A percentile compares a stretch with the other conserved stretches of the same genome.
Evolutionary conservation across 148 eudicot genomes (phyloP).

Genomic region (Spergularia bocconei): DNA sequence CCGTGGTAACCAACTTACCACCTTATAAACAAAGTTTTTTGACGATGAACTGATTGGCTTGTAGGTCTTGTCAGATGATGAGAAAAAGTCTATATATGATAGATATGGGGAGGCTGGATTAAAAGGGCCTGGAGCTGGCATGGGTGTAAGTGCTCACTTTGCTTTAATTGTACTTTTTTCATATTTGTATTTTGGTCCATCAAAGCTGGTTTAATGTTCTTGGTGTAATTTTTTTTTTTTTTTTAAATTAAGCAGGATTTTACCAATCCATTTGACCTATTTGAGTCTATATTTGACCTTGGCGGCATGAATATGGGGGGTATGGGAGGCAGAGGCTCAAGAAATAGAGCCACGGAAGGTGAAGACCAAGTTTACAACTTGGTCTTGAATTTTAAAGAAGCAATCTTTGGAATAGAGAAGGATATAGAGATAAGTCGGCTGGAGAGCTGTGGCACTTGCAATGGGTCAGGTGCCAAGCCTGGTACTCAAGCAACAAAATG

Average conservation of each 20-base stretch:
- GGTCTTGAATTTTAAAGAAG: conserved; percentile 83
- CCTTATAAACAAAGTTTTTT: neutral
- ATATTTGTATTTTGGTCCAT: neutral
- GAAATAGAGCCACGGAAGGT: conserved; percentile 72
- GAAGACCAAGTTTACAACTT: conserved; percentile 84
- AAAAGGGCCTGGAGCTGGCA: conserved; percentile 85
- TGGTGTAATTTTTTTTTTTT: neutral
- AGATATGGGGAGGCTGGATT: conserved; percentile 96
- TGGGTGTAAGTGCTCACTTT: conserved; percentile 62
- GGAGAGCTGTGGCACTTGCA: conserved; percentile 75
- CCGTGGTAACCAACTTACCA: neutral
- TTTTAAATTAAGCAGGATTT: conserved; percentile 82
- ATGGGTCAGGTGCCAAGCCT: conserved; percentile 92
- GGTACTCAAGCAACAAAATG: conserved; percentile 74
- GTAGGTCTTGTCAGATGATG: conserved; percentile 98
- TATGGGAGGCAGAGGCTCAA: conserved; percentile 82
- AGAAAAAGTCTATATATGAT: conserved; percentile 94
- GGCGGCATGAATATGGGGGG: conserved; percentile 57
- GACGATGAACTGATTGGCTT: neutral
- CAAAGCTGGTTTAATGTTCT: conserved; percentile 3
- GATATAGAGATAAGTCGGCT: conserved; percentile 79
- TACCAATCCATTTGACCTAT: conserved; percentile 91
- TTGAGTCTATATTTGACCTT: conserved; percentile 81
- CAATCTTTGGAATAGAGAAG: conserved; percentile 86
- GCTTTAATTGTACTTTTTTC: neutral